These are phyloP conservation scores for Persicaria maculosa DNA, from an alignment of 148 eudicot species.

Conservation along the genomic window DNA sequence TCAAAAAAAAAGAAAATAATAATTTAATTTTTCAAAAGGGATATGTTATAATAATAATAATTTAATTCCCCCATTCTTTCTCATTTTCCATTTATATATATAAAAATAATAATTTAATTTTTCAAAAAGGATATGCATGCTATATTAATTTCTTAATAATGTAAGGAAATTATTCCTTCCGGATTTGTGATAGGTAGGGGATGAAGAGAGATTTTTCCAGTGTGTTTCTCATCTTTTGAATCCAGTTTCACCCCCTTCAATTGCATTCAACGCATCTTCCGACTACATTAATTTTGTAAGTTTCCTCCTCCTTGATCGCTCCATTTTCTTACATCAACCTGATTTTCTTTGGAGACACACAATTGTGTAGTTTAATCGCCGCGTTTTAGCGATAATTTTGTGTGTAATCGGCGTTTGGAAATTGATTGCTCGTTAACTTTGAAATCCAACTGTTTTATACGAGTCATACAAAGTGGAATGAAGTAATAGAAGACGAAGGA, in stretches of 20 bases:
- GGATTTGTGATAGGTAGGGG: not conserved
- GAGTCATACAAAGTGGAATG: too few relatives aligned
- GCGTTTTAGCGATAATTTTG: not conserved
- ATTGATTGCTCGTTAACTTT: not conserved
- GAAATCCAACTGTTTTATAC: not conserved
- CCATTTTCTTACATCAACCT: not conserved
- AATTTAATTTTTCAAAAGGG: too few relatives aligned
- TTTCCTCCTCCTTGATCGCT: constrained; percentile 3
- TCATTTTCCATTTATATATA: too few relatives aligned
- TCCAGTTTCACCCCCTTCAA: constrained; percentile 4
- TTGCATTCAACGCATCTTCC: not conserved
- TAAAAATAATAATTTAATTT: too few relatives aligned
- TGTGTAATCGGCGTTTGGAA: not conserved
- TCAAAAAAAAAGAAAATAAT: too few relatives aligned
- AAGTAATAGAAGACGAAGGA: too few relatives aligned
- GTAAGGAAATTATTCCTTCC: too few relatives aligned
- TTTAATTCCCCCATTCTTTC: too few relatives aligned
- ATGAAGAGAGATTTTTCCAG: not conserved
- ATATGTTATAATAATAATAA: too few relatives aligned
- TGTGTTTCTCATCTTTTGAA: not conserved
- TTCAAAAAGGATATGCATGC: too few relatives aligned
- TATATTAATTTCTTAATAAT: too few relatives aligned
- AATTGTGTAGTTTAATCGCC: not conserved
- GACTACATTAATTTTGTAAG: not conserved
- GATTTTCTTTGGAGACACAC: not conserved